Evolutionary conservation across 495 filamentous ascomycete species (phyloP), one percentile per base, ranked within the genome.

Genomic region (Margaritispora aquatica): DNA sequence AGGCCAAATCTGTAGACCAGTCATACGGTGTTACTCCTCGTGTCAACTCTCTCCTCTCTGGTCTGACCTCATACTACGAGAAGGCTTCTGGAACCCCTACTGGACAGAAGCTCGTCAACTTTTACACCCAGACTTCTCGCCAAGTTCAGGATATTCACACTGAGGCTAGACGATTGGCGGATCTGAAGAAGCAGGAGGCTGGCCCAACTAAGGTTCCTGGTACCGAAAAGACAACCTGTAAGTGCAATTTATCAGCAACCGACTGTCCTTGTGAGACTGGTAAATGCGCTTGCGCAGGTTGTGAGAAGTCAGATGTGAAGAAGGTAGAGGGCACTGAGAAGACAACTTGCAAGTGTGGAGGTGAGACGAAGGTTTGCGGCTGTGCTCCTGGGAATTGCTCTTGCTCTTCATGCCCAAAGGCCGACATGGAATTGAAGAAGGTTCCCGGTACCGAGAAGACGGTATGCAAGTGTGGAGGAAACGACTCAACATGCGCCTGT

Each of bases 71-170:
- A 23, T 96, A 97, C 80, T 98, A 96, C 68, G 92, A 97, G 76
- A 92, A 94, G 79, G 92, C 92, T 0, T 76, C 87, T 22, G 84
- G 79, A 60, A 93, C 90, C 1, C 89, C 92, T 9, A 90, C 90
- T 1, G 94, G 94, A 59, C 83, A 89, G 75, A 88, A 85, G 71
- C 74, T 98, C 31, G 87, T 89, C 26, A 75, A 84, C 49, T 97
- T 98, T 76, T 97, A 98, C 72, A 79, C 82, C 9, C 77, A 87
- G 58, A 80, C 86, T 56, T 82, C 85, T 69, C 89, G 90, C 73
- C 90, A 96, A 77, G 88, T 96, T 11, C 77, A 89, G 51, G 94
- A 98, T 64, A 93, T 98, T 55, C 93, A 97, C 71, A 80, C 74
- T 52, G 94, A 98, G 79, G 94, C 94, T 1, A 79, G 83, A 50